These are phyloP conservation scores for Pseudonitzschia delicatissima DNA, from an alignment of 108 stramenopile species.

Conservation along the genomic window DNA sequence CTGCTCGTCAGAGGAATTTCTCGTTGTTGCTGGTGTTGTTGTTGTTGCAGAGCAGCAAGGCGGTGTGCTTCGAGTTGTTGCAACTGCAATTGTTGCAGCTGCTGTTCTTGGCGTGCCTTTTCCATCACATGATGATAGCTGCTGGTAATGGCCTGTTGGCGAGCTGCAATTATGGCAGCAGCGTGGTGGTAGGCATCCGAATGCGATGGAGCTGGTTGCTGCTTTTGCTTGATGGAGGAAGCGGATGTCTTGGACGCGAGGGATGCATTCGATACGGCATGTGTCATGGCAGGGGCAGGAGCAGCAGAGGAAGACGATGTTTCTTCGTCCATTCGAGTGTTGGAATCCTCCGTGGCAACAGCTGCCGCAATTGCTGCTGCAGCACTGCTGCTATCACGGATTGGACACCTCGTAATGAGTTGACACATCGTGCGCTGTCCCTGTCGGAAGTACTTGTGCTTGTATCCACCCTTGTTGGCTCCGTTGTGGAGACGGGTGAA, in stretches of 20 bases:
- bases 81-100: background rate
- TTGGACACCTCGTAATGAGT: slow-evolving; percentile 14
- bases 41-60: background rate
- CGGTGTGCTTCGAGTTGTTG: background rate
- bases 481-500: slow-evolving; percentile 59
- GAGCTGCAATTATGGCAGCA: background rate
- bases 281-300: no score
- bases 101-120: no score
- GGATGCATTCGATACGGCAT: background rate
- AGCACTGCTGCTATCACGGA: slow-evolving; percentile 1
- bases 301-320: no score
- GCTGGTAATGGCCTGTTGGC: background rate
- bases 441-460: slow-evolving; percentile 34
- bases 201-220: no score
- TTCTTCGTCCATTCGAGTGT: no score
- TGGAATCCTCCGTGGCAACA: no score
- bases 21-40: background rate
- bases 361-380: background rate
- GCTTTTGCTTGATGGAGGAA: no score
- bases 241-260: no score
- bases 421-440: slow-evolving; percentile 20
- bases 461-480: slow-evolving; percentile 33
- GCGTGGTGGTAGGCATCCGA: no score
- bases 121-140: no score
- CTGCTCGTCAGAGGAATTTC: background rate